A percentile compares a stretch with the other conserved stretches of the same genome.
Evolutionary conservation across 208 protist species (phyloP).

Genomic region (Leishmania tropica): DNA sequence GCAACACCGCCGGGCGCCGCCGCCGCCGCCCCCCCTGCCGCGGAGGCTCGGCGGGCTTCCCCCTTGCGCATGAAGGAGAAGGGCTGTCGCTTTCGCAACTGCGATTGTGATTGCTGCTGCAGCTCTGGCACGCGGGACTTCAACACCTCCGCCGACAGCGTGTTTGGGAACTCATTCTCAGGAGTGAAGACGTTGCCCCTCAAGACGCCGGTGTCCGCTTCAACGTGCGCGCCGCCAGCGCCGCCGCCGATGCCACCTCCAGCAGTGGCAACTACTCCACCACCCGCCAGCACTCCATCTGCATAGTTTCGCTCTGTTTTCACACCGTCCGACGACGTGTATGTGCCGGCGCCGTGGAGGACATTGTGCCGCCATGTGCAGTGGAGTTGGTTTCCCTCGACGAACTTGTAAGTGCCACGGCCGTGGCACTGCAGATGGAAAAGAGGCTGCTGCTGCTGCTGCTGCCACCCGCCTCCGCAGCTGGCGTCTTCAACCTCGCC

Average conservation of each 20-base stretch:
- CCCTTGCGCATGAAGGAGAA: constrained; percentile 57
- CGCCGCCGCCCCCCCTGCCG: neutral
- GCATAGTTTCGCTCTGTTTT: constrained; percentile 53
- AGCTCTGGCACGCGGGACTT: constrained; percentile 30
- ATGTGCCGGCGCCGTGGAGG: constrained; percentile 69
- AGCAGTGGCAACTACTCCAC: neutral
- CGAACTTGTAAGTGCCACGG: constrained; percentile 66
- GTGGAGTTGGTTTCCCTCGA: constrained; percentile 66
- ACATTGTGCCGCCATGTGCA: constrained; percentile 86
- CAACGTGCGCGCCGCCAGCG: neutral
- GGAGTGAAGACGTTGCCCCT: constrained; percentile 53
- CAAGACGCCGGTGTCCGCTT: neutral
- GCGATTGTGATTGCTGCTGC: constrained; percentile 3
- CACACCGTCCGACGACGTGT: constrained; percentile 52
- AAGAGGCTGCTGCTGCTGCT: neutral
- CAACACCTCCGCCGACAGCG: constrained; percentile 56
- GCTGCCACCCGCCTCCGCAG: neutral
- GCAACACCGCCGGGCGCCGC: neutral
- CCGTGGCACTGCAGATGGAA: constrained; percentile 72
- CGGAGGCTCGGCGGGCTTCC: constrained; percentile 33
- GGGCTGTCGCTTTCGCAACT: constrained; percentile 31
- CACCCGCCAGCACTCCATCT: constrained; percentile 56
- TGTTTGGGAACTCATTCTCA: constrained; percentile 83
- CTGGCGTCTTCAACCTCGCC: constrained; percentile 63
- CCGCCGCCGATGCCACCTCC: neutral